phyloP scores from a whole-genome alignment of 1,139 yeast genomes.

The Kodamaea alishanica region DNA sequence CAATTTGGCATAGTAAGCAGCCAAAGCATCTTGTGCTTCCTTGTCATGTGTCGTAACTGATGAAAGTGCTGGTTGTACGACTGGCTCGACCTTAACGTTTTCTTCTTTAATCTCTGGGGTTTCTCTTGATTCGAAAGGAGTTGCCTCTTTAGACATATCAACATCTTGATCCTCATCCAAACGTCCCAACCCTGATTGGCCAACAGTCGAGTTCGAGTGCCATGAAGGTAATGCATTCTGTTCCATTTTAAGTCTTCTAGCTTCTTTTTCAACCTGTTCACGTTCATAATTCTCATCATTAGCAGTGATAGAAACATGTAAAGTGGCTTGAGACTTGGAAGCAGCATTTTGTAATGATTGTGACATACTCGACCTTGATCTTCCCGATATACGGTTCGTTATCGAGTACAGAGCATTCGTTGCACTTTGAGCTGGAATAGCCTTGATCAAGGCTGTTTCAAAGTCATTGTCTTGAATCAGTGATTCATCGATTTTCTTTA shows the following conservation, averaged over 20 bases:
- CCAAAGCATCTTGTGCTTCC: slow-evolving; percentile 74
- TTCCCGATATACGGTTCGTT: slow-evolving; percentile 29
- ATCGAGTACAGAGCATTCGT: slow-evolving; percentile 61
- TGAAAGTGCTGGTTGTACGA: slow-evolving; percentile 20
- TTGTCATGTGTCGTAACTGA: slow-evolving; percentile 37
- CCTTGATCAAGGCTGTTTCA: slow-evolving; percentile 71
- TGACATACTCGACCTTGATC: slow-evolving; percentile 26
- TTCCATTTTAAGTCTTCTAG: slow-evolving; percentile 68
- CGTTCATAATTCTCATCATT: slow-evolving; percentile 75
- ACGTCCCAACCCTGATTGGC: slow-evolving; percentile 49
- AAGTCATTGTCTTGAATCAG: slow-evolving; percentile 85
- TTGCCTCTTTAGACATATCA: slow-evolving; percentile 14
- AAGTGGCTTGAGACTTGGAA: slow-evolving; percentile 60
- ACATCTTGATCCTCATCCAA: slow-evolving; percentile 41
- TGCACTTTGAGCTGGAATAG: slow-evolving; percentile 80
- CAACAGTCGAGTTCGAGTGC: slow-evolving; percentile 91
- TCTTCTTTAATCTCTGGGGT: no score
- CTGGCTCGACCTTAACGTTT: not conserved
- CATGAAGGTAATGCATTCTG: slow-evolving; percentile 96
- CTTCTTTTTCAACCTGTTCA: slow-evolving; percentile 64
- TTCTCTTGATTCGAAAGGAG: slow-evolving; percentile 4
- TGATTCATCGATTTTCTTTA: slow-evolving; percentile 83
- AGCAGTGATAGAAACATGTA: slow-evolving; percentile 89
- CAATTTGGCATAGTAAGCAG: slow-evolving; percentile 72
- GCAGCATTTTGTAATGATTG: slow-evolving; percentile 37